These are phyloP conservation scores for Crithidia expoeki DNA, from an alignment of 208 protist species.

Conservation along the genomic window DNA sequence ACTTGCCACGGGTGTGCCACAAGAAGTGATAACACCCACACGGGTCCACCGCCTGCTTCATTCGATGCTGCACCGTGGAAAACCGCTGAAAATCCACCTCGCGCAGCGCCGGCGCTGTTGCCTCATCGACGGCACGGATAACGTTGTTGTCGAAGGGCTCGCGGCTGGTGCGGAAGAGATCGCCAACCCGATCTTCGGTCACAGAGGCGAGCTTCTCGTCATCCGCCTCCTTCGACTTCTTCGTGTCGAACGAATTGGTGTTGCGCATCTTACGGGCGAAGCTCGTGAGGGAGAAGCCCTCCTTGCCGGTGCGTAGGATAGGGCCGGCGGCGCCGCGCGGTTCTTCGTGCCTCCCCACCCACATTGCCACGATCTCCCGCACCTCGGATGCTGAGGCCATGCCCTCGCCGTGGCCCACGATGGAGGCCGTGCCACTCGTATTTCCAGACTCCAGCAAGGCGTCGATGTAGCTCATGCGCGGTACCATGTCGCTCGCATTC, in stretches of 20 bases:
- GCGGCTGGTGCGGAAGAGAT: conserved; percentile 38
- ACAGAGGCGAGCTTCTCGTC: not conserved
- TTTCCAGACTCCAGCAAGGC: conserved; percentile 35
- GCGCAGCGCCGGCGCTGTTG: conserved; percentile 1
- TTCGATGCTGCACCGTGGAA: conserved; percentile 27
- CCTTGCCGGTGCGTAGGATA: not conserved
- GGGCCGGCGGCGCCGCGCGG: conserved; percentile 2
- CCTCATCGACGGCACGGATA: conserved; percentile 2
- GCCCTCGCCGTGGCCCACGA: conserved; percentile 3
- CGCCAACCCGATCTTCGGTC: conserved; percentile 12
- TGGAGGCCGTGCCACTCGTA: conserved; percentile 20
- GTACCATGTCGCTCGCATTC: conserved; percentile 49
- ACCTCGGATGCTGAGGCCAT: conserved; percentile 11
- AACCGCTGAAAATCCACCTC: conserved; percentile 24
- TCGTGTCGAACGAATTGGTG: not conserved
- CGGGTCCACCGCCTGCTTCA: conserved; percentile 31
- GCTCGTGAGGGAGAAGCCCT: conserved; percentile 2
- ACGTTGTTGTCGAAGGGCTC: conserved; percentile 52
- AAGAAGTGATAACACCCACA: conserved; percentile 49
- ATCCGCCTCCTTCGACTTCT: not conserved
- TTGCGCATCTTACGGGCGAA: conserved; percentile 1
- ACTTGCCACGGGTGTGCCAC: conserved; percentile 29
- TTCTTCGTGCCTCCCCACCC: conserved; percentile 24
- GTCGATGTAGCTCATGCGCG: conserved; percentile 36
- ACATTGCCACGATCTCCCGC: conserved; percentile 22